A percentile compares a stretch with the other conserved stretches of the same genome.
These are phyloP conservation scores for Trichophyton benhamiae DNA, from an alignment of 2,329 filamentous ascomycete species.

Conservation along the genomic window DNA sequence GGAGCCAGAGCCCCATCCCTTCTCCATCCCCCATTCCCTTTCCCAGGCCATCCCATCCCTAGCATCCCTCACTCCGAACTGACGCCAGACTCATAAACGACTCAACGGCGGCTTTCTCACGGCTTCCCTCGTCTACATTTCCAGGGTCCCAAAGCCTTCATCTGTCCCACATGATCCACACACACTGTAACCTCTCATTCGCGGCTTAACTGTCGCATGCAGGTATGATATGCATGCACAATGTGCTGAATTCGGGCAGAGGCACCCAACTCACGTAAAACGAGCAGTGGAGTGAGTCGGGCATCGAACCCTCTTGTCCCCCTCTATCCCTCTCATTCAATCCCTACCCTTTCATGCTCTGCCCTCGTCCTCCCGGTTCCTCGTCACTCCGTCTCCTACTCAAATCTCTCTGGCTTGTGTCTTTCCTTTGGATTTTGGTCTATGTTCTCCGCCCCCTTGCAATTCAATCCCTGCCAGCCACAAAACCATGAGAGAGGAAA, in stretches of 20 bases:
- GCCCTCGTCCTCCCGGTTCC: conserved; percentile 11
- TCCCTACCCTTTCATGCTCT: conserved; percentile 13
- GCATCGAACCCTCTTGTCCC: conserved; percentile 1
- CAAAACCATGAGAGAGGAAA: not conserved
- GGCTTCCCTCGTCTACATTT: not conserved
- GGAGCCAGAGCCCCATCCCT: not conserved
- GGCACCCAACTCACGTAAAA: conserved; percentile 1
- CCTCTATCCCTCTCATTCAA: conserved; percentile 4
- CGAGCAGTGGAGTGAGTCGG: conserved; percentile 3
- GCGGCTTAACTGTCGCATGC: conserved; percentile 5
- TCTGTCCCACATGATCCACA: not conserved
- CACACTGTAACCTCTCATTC: conserved; percentile 1
- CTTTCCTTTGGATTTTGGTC: conserved; percentile 7
- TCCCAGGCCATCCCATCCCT: not conserved
- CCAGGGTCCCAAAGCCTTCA: not conserved
- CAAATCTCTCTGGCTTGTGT: conserved; percentile 11
- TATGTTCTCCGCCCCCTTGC: not conserved
- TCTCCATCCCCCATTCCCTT: not conserved
- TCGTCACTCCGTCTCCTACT: conserved; percentile 11
- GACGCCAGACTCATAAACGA: not conserved
- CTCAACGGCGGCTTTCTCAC: not conserved
- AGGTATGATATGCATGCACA: conserved; percentile 4
- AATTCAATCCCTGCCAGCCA: conserved; percentile 1
- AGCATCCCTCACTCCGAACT: not conserved
- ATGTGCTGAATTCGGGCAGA: conserved; percentile 2